These are phyloP conservation scores for Suillus tomentosus DNA, from an alignment of 768 basidiomycete genomes.

Conservation along the genomic window DNA sequence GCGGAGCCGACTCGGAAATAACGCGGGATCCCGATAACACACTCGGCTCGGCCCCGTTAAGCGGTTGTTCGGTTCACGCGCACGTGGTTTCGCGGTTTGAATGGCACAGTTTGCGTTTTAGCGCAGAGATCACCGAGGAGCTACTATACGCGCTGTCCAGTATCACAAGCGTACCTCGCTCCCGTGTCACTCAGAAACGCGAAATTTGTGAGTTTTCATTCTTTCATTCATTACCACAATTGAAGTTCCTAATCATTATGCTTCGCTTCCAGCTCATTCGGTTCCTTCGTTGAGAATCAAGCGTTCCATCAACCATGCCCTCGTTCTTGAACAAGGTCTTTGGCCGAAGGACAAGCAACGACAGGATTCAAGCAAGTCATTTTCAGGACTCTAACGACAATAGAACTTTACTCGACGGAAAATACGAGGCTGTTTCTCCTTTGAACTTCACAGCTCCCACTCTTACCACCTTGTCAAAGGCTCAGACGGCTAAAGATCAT, in stretches of 20 bases:
- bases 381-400: conserved; percentile 39
- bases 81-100: conserved; percentile 2
- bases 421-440: conserved; percentile 71
- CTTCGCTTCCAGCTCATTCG: conserved; percentile 13
- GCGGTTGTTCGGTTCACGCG: neutral
- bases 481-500: conserved; percentile 34
- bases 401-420: conserved; percentile 62
- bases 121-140: neutral
- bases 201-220: neutral
- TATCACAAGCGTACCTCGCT: conserved; percentile 5
- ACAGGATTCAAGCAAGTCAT: conserved; percentile 38
- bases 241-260: neutral
- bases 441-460: conserved; percentile 37
- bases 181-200: conserved; percentile 2
- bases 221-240: too few species aligned
- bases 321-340: conserved; percentile 80
- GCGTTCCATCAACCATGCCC: conserved; percentile 41
- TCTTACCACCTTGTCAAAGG: conserved; percentile 21
- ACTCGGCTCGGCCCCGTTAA: neutral
- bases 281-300: conserved; percentile 19
- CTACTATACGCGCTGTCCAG: neutral
- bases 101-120: neutral
- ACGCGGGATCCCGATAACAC: neutral
- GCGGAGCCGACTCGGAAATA: neutral
- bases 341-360: conserved; percentile 69